A percentile compares a stretch with the other conserved stretches of the same genome.
Evolutionary conservation across 768 basidiomycete genomes (phyloP).

Genomic region (Infundibulicybe gibba): DNA sequence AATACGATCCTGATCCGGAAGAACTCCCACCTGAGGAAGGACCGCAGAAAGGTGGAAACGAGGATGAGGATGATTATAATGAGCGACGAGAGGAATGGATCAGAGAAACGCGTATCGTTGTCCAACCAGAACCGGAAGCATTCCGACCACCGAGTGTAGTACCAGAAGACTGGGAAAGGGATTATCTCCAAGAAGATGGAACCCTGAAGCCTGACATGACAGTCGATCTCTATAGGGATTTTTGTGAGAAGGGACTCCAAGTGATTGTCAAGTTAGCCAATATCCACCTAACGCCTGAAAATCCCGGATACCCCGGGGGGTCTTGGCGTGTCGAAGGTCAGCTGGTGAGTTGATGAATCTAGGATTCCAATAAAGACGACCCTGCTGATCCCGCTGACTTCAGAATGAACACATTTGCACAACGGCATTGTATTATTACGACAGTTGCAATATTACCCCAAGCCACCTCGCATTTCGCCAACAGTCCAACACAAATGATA

Average conservation of each 20-base stretch:
- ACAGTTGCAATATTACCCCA: constrained; percentile 24
- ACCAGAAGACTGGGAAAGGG: constrained; percentile 8
- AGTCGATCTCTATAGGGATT: constrained; percentile 9
- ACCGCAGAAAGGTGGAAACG: not conserved
- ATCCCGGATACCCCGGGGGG: constrained; percentile 29
- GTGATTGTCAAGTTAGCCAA: constrained; percentile 29
- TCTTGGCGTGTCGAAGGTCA: constrained; percentile 35
- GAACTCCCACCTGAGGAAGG: constrained; percentile 2
- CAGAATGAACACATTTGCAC: constrained; percentile 24
- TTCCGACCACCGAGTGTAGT: constrained; percentile 13
- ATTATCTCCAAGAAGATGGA: not conserved
- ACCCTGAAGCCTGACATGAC: constrained; percentile 3
- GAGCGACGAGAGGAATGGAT: not conserved
- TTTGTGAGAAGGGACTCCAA: constrained; percentile 15
- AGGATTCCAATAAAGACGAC: no score
- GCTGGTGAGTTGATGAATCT: constrained; percentile 5
- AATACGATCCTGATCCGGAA: constrained; percentile 3
- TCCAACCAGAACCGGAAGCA: constrained; percentile 9
- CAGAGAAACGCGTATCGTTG: constrained; percentile 3
- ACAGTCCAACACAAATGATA: constrained; percentile 3
- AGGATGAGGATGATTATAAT: constrained; percentile 4
- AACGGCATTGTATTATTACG: constrained; percentile 18
- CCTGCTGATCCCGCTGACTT: not conserved
- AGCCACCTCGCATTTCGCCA: constrained; percentile 25
- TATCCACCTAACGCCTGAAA: constrained; percentile 30